Evolutionary conservation across 2,329 filamentous ascomycete genomes (phyloP).

Genomic region (Alternaria hordeiaustralica): DNA sequence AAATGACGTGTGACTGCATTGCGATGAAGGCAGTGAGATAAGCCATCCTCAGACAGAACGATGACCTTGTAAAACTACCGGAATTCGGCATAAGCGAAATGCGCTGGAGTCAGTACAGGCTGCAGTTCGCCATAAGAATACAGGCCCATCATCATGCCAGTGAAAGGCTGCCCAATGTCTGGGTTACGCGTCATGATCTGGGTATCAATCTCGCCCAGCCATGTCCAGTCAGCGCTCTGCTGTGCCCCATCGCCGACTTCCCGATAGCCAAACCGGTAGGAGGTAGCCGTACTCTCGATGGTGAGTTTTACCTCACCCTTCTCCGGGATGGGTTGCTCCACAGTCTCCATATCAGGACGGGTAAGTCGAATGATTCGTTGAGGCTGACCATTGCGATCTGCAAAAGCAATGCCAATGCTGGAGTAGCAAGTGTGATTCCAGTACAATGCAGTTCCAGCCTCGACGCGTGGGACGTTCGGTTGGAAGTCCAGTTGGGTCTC

Average conservation of each 20-base stretch:
- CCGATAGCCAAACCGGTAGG: slow-evolving; percentile 36
- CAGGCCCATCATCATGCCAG: slow-evolving; percentile 56
- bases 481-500: slow-evolving; percentile 55
- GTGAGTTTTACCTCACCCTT: slow-evolving; percentile 28
- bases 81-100: slow-evolving; percentile 44
- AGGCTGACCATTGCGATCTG: not conserved
- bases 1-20: not conserved
- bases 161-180: slow-evolving; percentile 51
- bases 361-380: slow-evolving; percentile 11
- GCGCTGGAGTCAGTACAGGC: slow-evolving; percentile 50
- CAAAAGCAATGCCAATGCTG: slow-evolving; percentile 49
- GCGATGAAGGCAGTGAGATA: not conserved
- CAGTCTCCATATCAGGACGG: slow-evolving; percentile 11
- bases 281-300: slow-evolving; percentile 5
- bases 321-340: slow-evolving; percentile 15
- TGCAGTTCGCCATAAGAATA: slow-evolving; percentile 54
- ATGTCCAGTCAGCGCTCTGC: slow-evolving; percentile 9
- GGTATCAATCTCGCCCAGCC: slow-evolving; percentile 34
- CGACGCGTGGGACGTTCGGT: slow-evolving; percentile 52
- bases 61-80: not conserved
- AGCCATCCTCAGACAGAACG: not conserved
- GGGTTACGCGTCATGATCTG: slow-evolving; percentile 46
- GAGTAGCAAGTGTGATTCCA: slow-evolving; percentile 59
- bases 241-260: slow-evolving; percentile 1
- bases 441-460: slow-evolving; percentile 63